Percentiles rank a stretch among this genome's conserved stretches.
Evolutionary conservation across 495 filamentous ascomycete species (phyloP).

Genomic region (Tuber borchii): DNA sequence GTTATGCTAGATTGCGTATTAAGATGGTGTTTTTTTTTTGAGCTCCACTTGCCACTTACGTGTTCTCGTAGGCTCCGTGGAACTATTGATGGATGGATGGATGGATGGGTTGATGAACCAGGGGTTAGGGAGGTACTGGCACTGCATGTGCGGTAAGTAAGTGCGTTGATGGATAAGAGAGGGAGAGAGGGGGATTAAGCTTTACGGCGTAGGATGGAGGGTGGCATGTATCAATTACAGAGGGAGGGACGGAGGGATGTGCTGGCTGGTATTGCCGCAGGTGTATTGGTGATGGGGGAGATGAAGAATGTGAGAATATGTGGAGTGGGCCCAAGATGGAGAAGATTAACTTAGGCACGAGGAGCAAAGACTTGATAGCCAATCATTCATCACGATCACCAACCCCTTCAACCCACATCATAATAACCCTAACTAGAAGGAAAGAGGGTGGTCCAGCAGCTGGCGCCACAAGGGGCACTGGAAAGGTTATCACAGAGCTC

Average conservation of each 20-base stretch:
- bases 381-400: neutral
- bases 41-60: neutral
- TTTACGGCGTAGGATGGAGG: neutral
- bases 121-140: neutral
- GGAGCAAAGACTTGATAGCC: neutral
- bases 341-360: neutral
- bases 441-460: constrained; percentile 55
- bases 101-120: neutral
- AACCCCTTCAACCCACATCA: no score
- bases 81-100: neutral
- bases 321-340: neutral
- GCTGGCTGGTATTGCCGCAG: neutral
- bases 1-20: neutral
- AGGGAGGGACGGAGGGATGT: neutral
- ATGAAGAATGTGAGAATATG: neutral
- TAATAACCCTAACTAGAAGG: constrained; percentile 41
- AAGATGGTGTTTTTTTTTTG: neutral
- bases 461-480: constrained; percentile 63
- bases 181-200: neutral
- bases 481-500: constrained; percentile 52
- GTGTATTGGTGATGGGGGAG: neutral
- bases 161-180: neutral
- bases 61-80: neutral
- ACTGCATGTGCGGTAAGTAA: neutral
- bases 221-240: neutral